Evolutionary conservation across 768 basidiomycete species (phyloP).

Genomic region (Pleurotus djamor): DNA sequence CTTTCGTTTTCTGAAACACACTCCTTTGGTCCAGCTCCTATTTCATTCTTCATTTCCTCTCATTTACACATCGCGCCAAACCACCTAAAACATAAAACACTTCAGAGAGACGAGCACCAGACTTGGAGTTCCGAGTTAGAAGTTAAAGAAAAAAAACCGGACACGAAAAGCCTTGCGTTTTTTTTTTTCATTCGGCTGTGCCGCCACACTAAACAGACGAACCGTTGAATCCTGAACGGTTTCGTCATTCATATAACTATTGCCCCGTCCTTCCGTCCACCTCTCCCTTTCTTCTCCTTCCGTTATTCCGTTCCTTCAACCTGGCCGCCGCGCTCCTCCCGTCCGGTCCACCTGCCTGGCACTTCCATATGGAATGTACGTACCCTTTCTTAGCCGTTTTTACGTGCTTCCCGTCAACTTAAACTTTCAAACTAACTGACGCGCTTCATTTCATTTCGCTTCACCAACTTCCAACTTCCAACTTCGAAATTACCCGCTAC

Average conservation of each 20-base stretch:
- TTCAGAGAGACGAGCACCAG: too few relatives aligned
- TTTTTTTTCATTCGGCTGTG: slow-evolving; percentile 9
- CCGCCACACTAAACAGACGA: background rate
- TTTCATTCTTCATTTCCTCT: slow-evolving; percentile 1
- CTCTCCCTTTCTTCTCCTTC: too few relatives aligned
- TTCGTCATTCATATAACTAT: background rate
- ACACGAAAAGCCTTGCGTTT: slow-evolving; percentile 1
- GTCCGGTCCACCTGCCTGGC: slow-evolving; percentile 18
- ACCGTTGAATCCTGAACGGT: too few relatives aligned
- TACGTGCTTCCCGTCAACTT: background rate
- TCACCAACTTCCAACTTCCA: too few relatives aligned
- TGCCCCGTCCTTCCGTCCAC: slow-evolving; percentile 4
- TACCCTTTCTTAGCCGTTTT: background rate
- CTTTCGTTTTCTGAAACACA: slow-evolving; percentile 2
- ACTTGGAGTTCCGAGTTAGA: too few relatives aligned
- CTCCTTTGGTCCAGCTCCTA: slow-evolving; percentile 4
- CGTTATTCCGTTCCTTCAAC: slow-evolving; percentile 7
- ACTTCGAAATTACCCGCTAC: background rate
- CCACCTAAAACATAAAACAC: too few relatives aligned
- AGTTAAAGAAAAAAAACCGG: too few relatives aligned
- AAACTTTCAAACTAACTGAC: too few relatives aligned
- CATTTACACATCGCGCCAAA: background rate
- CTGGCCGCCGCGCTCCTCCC: slow-evolving; percentile 21
- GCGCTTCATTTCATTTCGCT: too few relatives aligned
- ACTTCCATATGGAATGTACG: slow-evolving; percentile 22